A percentile compares a stretch with the other conserved stretches of the same genome.
Evolutionary conservation across 495 filamentous ascomycete genomes (phyloP).

Genomic region (Achaetomiella virescens): DNA sequence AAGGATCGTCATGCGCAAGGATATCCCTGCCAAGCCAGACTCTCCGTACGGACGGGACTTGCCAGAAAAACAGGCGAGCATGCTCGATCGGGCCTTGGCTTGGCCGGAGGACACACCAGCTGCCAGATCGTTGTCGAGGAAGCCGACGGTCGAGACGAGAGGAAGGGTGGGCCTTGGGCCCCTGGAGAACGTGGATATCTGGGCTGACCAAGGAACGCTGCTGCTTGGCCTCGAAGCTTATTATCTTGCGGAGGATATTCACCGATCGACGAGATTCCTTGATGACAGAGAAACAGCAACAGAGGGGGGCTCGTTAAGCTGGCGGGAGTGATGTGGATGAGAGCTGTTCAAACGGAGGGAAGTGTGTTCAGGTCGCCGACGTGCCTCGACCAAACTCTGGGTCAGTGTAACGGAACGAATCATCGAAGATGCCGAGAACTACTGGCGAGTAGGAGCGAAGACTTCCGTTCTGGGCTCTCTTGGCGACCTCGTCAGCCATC

Average conservation of each 20-base stretch:
- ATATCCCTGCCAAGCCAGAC: constrained; percentile 17
- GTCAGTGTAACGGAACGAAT: constrained; percentile 19
- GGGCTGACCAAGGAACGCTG: background rate
- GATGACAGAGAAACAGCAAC: background rate
- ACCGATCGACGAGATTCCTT: background rate
- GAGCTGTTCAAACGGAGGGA: constrained; percentile 12
- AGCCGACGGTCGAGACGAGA: background rate
- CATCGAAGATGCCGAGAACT: constrained; percentile 7
- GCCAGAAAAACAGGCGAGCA: constrained; percentile 10
- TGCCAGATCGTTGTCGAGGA: constrained; percentile 9
- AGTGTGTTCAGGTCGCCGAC: constrained; percentile 18
- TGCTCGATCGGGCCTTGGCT: constrained; percentile 16
- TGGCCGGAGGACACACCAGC: constrained; percentile 13
- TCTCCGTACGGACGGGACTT: constrained; percentile 21
- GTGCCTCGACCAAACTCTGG: constrained; percentile 4
- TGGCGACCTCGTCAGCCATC: constrained; percentile 1
- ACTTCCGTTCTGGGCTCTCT: background rate
- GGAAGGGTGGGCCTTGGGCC: background rate
- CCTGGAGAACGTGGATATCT: background rate
- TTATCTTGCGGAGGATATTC: background rate
- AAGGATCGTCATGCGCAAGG: constrained; percentile 20
- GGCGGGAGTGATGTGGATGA: constrained; percentile 21
- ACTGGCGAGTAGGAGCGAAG: constrained; percentile 1
- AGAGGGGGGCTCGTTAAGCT: background rate
- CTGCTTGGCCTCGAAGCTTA: background rate